Evolutionary conservation across 1,284 basidiomycete species (phyloP), one percentile per base, ranked within the genome.

Genomic region (Cryptococcus sp.): DNA sequence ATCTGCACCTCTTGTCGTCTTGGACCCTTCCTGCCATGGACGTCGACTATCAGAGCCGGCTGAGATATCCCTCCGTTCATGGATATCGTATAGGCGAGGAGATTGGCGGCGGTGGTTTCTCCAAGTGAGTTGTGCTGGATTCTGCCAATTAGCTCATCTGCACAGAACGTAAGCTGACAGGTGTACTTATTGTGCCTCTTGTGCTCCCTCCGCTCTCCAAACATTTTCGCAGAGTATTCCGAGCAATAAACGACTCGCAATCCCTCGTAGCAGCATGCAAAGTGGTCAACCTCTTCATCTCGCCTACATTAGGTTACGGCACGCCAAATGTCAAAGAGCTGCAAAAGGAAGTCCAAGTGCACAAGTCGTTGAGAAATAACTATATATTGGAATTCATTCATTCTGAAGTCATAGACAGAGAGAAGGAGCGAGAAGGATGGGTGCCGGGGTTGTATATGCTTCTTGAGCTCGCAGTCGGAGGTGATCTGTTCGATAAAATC

Each of bases 401-500:
- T 54, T 88, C 87, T 0, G 84, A 88, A 45, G 79, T 91, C 3
- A 85, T 92, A 0, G 91, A 93, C 58, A 79, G 83, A 40, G 84
- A 87, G 58, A 83, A 85, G 57, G 80, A 83, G 55, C 29, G 57
- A 57, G 59, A 67, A 62, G 73, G 64, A 44, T 66, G 75, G 67
- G 78, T 87, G 0, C 88, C 91, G 0, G 93, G 89, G 0, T 83
- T 93, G 44, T 99, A 98, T 74, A 92, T 99, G 82, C 80, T 98
- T 25, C 80, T 99, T 63, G 95, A 98, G 76, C 81, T 95, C 43
- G 95, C 94, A 0, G 87, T 87, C 0, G 94, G 93, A 46, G 95
- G 96, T 0, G 95, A 99, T 76, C 79, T 99, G 43, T 99, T 99
- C 74, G 96, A 99, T 79, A 98, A 98, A 81, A 98, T 99, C 60